Percentiles rank a stretch among this genome's conserved stretches.
Evolutionary conservation across 1,284 basidiomycete species (phyloP).

Genomic region (Trichosporon faecale): DNA sequence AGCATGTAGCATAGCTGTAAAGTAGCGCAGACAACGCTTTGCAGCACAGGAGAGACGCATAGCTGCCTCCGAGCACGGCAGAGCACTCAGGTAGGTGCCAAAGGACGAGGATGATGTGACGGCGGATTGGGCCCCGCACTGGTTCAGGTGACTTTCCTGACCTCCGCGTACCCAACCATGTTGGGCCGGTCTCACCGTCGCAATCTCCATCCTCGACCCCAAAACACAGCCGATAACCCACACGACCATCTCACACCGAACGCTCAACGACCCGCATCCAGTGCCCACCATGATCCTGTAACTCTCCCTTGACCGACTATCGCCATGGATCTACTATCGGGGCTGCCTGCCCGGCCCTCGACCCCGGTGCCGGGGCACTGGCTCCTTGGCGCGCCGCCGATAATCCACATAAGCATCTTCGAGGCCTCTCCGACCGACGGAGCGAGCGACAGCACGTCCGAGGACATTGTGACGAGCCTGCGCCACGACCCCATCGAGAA

Average conservation of each 20-base stretch:
- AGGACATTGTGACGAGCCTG: slow-evolving; percentile 12
- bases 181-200: neutral
- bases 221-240: neutral
- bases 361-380: slow-evolving; percentile 33
- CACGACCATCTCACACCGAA: neutral
- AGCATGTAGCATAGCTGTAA: slow-evolving; percentile 6
- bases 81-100: neutral
- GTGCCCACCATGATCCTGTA: neutral
- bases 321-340: slow-evolving; percentile 22
- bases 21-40: neutral
- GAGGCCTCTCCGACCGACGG: neutral
- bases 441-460: neutral
- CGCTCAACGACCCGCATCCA: neutral
- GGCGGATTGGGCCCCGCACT: neutral
- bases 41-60: neutral
- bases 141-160: neutral
- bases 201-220: neutral
- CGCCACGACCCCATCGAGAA: slow-evolving; percentile 29
- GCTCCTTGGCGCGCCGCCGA: slow-evolving; percentile 32
- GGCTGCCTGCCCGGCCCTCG: slow-evolving; percentile 21
- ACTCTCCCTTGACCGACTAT: neutral
- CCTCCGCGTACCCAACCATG: neutral
- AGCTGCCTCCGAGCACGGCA: neutral
- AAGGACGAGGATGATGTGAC: neutral
- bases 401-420: slow-evolving; percentile 26